phyloP scores from a whole-genome alignment of 805 yeast species.

The Clavispora asparagi region DNA sequence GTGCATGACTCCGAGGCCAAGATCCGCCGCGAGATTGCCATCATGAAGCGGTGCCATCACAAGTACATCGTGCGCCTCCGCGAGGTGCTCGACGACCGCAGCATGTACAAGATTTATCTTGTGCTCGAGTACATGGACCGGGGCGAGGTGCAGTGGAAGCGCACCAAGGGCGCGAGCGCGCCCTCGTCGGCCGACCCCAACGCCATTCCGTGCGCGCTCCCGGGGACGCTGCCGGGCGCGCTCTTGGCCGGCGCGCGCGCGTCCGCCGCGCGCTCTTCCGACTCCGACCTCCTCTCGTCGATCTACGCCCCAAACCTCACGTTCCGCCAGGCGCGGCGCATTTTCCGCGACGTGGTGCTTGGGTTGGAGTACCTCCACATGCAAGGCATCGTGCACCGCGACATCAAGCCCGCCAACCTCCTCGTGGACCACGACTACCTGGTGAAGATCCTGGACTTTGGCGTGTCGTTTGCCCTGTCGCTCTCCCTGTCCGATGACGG shows the following conservation, averaged over 20 bases:
- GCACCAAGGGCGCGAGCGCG: constrained; percentile 10
- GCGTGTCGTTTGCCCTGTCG: constrained; percentile 74
- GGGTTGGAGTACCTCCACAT: constrained; percentile 89
- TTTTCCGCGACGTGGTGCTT: constrained; percentile 75
- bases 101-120: constrained; percentile 79
- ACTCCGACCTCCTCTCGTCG: constrained; percentile 19
- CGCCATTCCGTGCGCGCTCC: constrained; percentile 1
- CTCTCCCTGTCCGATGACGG: constrained; percentile 42
- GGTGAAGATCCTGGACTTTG: constrained; percentile 95
- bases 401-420: constrained; percentile 91
- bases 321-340: constrained; percentile 60
- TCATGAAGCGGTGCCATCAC: constrained; percentile 44
- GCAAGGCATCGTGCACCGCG: constrained; percentile 91
- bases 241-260: constrained; percentile 2
- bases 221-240: not conserved
- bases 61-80: constrained; percentile 36
- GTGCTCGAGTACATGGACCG: constrained; percentile 85
- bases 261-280: constrained; percentile 9
- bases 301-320: constrained; percentile 53
- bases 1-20: constrained; percentile 29
- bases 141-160: constrained; percentile 86
- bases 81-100: constrained; percentile 79
- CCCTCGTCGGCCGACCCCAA: constrained; percentile 6
- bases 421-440: constrained; percentile 62
- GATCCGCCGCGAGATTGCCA: constrained; percentile 38